These are phyloP conservation scores for Sanguinoderma infundibulare DNA, from an alignment of 1,284 basidiomycete species.

Conservation along the genomic window DNA sequence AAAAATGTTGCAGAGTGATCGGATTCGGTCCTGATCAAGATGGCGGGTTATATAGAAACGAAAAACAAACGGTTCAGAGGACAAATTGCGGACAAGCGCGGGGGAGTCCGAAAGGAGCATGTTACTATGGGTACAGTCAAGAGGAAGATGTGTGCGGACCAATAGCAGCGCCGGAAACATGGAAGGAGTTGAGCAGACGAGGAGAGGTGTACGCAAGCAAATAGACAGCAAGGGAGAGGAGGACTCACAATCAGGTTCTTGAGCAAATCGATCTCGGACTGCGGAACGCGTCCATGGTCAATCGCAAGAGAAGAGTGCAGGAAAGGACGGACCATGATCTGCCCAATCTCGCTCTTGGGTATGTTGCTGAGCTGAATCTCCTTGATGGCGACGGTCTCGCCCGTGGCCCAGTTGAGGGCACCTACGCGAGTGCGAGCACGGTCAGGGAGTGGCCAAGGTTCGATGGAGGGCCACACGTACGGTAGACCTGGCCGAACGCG, in stretches of 20 bases:
- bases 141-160: background rate
- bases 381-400: slow-evolving; percentile 96
- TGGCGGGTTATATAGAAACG: background rate
- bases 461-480: slow-evolving; percentile 49
- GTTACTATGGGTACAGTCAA: slow-evolving; percentile 1
- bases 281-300: slow-evolving; percentile 17
- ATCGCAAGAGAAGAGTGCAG: background rate
- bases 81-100: background rate
- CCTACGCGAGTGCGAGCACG: slow-evolving; percentile 46
- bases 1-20: background rate
- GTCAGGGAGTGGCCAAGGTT: slow-evolving; percentile 1
- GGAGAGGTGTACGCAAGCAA: background rate
- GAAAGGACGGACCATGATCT: slow-evolving; percentile 82
- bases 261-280: slow-evolving; percentile 97
- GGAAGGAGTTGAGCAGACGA: background rate
- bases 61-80: background rate
- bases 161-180: background rate
- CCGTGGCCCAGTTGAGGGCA: slow-evolving; percentile 95
- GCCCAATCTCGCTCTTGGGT: slow-evolving; percentile 89
- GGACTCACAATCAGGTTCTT: slow-evolving; percentile 87
- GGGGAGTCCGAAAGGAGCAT: background rate
- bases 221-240: background rate
- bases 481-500: slow-evolving; percentile 94
- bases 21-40: no score
- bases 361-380: slow-evolving; percentile 94